phyloP scores from a whole-genome alignment of 2,329 filamentous ascomycete species.

The Ophiostoma pallidulum region DNA sequence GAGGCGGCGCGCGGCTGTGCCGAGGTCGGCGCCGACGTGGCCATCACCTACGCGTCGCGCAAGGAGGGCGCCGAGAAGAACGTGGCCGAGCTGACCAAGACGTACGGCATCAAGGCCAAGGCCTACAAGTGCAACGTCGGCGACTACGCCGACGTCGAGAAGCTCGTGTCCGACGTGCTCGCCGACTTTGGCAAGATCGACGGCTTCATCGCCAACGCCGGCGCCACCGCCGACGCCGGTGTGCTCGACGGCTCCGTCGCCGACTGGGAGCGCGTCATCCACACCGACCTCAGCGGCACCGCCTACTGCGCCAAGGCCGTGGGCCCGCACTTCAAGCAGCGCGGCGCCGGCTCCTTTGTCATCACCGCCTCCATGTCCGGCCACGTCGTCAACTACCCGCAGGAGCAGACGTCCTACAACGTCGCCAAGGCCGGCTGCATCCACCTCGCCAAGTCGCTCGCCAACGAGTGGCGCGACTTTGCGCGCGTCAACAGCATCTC shows the following conservation, averaged over 20 bases:
- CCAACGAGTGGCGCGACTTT: conserved; percentile 69
- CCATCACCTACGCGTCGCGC: conserved; percentile 62
- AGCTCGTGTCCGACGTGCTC: conserved; percentile 43
- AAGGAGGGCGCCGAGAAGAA: conserved; percentile 60
- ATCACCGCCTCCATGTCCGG: conserved; percentile 72
- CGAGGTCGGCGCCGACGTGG: conserved; percentile 61
- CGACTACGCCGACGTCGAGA: conserved; percentile 40
- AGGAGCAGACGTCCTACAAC: conserved; percentile 66
- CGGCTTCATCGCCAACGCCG: conserved; percentile 71
- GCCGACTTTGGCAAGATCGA: conserved; percentile 66
- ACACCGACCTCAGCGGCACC: conserved; percentile 64
- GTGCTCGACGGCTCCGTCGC: conserved; percentile 56
- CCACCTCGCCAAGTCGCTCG: conserved; percentile 57
- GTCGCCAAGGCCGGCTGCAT: conserved; percentile 58
- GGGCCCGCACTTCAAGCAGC: conserved; percentile 49
- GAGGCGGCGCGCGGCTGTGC: conserved; percentile 60
- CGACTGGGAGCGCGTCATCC: conserved; percentile 57
- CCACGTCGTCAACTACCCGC: conserved; percentile 68
- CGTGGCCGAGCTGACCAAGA: conserved; percentile 52
- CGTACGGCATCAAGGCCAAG: conserved; percentile 58
- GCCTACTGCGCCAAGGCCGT: conserved; percentile 69
- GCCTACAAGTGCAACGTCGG: conserved; percentile 55
- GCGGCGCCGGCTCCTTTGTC: conserved; percentile 62
- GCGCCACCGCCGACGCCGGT: conserved; percentile 58
- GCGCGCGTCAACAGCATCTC: conserved; percentile 64